Evolutionary conservation across 164 flowering plant genomes (phyloP).

Genomic region (Tetrastigma voinierianum): DNA sequence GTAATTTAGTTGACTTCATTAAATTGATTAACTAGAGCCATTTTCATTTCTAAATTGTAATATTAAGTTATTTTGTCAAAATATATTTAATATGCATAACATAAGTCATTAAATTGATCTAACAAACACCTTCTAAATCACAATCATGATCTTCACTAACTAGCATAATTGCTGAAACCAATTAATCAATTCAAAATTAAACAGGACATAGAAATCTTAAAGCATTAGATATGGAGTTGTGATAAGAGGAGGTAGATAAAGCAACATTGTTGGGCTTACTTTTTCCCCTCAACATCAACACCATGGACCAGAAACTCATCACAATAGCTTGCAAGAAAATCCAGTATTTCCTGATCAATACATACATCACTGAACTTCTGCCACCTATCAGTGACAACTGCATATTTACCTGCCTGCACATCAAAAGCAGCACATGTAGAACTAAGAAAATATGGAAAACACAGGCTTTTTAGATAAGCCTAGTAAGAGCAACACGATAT

Average conservation of each 20-base stretch:
- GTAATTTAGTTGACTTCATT: too few species aligned
- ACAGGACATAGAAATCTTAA: not conserved
- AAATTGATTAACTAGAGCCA: too few species aligned
- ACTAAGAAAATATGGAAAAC: not conserved
- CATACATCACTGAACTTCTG: constrained; percentile 88
- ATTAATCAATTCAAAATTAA: too few species aligned
- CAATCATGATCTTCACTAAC: too few species aligned
- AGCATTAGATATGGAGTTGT: not conserved
- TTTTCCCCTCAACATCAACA: constrained; percentile 97
- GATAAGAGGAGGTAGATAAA: not conserved
- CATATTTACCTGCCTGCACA: constrained; percentile 75
- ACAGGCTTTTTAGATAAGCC: not conserved
- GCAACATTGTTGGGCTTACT: constrained; percentile 36
- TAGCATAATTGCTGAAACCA: too few species aligned
- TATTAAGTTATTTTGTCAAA: too few species aligned
- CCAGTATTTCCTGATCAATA: constrained; percentile 59
- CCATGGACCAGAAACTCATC: constrained; percentile 98
- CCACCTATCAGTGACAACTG: constrained; percentile 96
- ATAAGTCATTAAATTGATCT: too few species aligned
- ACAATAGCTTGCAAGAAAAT: constrained; percentile 70
- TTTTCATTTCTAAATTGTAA: too few species aligned
- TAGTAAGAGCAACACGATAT: too few species aligned
- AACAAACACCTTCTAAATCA: too few species aligned
- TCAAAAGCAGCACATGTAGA: constrained; percentile 8
- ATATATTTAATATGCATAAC: too few species aligned